Conservation (phyloP, 805 yeast species). For the Pichia paraexigua region DNA sequence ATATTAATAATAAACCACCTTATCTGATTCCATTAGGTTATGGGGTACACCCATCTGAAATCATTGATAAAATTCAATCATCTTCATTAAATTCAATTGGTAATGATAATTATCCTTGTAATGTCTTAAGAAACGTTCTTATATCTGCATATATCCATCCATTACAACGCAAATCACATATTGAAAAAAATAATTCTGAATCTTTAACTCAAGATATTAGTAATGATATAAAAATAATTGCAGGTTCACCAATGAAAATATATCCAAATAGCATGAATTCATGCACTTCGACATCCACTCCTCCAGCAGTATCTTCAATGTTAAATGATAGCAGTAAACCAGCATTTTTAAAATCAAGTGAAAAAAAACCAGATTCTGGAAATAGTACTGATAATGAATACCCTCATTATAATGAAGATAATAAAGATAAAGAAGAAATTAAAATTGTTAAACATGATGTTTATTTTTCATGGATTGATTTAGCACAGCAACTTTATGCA, state of each 20-base stretch:
- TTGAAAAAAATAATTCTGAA: not conserved
- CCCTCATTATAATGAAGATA: not conserved
- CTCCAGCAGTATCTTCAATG: not conserved
- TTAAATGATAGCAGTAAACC: not conserved
- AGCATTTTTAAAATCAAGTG: not conserved
- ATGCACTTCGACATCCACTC: not conserved
- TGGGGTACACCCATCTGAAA: slow-evolving; percentile 26
- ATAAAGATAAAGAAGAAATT: not conserved
- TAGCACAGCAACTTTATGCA: slow-evolving; percentile 32
- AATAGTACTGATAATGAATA: not conserved
- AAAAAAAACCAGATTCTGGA: not conserved
- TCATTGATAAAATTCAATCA: slow-evolving; percentile 12
- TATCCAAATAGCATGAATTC: not conserved
- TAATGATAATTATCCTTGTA: slow-evolving; percentile 12
- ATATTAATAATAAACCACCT: slow-evolving; percentile 25
- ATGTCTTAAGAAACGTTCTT: not conserved
- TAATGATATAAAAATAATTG: not conserved
- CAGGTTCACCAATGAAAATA: not conserved
- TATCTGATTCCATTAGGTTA: slow-evolving; percentile 23
- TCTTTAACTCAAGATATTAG: not conserved
- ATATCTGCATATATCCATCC: slow-evolving; percentile 8
- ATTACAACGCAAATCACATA: not conserved
- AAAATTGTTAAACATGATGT: slow-evolving; percentile 12
- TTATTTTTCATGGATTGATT: slow-evolving; percentile 31
- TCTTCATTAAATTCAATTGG: slow-evolving; percentile 10